A percentile compares a stretch with the other conserved stretches of the same genome.
Evolutionary conservation across 73 alveolate genomes (phyloP).

Genomic region (Effrenium voratum): DNA sequence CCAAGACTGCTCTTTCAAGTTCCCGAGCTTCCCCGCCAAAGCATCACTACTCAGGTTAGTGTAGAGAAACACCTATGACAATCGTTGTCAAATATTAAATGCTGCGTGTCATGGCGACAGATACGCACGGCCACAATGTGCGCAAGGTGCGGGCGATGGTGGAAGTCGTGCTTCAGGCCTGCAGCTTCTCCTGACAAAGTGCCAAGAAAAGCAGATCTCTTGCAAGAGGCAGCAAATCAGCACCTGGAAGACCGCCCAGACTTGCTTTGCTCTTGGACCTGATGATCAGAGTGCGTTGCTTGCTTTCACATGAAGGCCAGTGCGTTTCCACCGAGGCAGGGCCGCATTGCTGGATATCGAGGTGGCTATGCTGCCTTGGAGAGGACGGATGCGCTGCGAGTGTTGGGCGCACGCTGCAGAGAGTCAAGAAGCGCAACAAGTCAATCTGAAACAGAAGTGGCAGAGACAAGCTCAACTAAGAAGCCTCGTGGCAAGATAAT

Average conservation of each 20-base stretch:
- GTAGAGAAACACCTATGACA: too few relatives aligned
- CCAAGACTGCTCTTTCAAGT: too few relatives aligned
- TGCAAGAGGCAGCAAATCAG: slow-evolving; percentile 28
- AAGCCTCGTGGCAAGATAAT: too few relatives aligned
- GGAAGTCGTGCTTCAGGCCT: slow-evolving; percentile 87
- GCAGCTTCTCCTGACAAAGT: neutral
- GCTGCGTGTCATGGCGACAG: too few relatives aligned
- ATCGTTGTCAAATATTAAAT: too few relatives aligned
- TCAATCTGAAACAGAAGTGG: too few relatives aligned
- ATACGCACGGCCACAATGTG: too few relatives aligned
- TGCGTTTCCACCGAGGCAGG: slow-evolving; percentile 35
- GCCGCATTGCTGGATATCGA: slow-evolving; percentile 68
- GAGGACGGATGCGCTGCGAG: neutral
- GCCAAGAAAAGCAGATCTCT: neutral
- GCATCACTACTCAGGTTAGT: too few relatives aligned
- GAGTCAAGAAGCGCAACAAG: too few relatives aligned
- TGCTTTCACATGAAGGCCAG: neutral
- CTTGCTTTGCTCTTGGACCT: neutral
- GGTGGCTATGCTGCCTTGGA: slow-evolving; percentile 91
- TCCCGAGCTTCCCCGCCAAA: too few relatives aligned
- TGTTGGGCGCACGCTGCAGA: too few relatives aligned
- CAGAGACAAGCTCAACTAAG: too few relatives aligned
- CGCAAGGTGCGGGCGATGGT: slow-evolving; percentile 82
- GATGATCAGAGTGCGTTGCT: neutral
- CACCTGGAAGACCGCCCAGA: slow-evolving; percentile 73